Conservation (phyloP, 2,329 filamentous ascomycete genomes). For the Mycogone perniciosa region DNA sequence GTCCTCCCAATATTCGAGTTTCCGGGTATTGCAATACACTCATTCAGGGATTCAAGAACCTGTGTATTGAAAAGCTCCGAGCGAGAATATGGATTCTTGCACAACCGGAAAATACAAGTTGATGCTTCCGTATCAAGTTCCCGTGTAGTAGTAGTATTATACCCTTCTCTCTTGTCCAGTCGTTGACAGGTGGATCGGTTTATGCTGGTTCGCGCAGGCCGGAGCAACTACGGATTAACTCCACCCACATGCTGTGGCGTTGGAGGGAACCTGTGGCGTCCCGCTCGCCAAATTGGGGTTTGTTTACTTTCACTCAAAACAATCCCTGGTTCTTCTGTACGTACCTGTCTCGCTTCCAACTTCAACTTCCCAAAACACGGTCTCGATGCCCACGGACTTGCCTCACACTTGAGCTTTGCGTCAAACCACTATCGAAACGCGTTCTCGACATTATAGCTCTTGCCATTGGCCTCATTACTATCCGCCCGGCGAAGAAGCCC, state of each 20-base stretch:
- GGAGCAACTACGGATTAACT: too few relatives aligned
- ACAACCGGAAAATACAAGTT: too few relatives aligned
- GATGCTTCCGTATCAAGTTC: too few relatives aligned
- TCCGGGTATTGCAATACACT: too few relatives aligned
- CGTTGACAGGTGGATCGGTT: too few relatives aligned
- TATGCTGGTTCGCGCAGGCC: too few relatives aligned
- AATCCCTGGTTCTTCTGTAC: neutral
- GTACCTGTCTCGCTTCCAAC: conserved; percentile 4
- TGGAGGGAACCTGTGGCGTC: neutral
- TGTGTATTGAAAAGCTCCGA: too few relatives aligned
- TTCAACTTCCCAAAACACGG: conserved; percentile 5
- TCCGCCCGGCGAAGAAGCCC: conserved; percentile 3
- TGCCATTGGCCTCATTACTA: neutral
- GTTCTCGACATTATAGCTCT: neutral
- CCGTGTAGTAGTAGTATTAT: too few relatives aligned
- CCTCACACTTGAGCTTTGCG: conserved; percentile 2
- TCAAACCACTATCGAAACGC: neutral
- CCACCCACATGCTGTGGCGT: neutral
- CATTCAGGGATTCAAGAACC: too few relatives aligned
- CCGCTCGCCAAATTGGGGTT: conserved; percentile 8
- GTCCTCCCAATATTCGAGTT: too few relatives aligned
- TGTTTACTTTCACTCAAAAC: conserved; percentile 12
- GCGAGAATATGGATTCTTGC: too few relatives aligned
- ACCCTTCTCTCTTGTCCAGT: too few relatives aligned
- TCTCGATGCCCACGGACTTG: neutral